Evolutionary conservation across 169 alveolate genomes (phyloP), one percentile per base, ranked within the genome.

Genomic region (Miamiensis avidus): DNA sequence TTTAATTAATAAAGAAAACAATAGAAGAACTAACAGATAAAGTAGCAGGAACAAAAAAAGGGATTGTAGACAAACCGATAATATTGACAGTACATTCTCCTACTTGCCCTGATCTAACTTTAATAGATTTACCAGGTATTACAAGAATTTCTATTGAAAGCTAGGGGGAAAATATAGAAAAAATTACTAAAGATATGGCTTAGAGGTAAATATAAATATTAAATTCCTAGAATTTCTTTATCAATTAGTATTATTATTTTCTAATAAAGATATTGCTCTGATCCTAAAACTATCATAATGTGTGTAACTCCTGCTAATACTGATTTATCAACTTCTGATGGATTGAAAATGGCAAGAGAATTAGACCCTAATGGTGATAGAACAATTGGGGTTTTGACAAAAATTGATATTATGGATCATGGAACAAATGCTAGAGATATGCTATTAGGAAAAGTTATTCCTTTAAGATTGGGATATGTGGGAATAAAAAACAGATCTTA

Each of bases 81-180:
- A 97, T 98, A 25, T 95, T 99, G 88, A 97, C 99, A 65, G 97
- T 99, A 30, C 98, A 96, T 90, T 98, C 99, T 65, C 95, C 98
- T 0, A 97, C 97, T 69, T 98, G 99, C 82, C 99, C 99, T 0
- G 99, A 99, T 89, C 93, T 99, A 79, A 98, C 99, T 0, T 93
- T 99, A 30, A 98, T 99, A 34, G 99, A 99, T 92, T 95, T 99
- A 75, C 99, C 99, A 28, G 99, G 99, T 74, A 98, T 99, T 75
- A 99, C 99, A 28, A 91, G 99, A 84, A 99, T 98, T 25, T 99
- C 99, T 28, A 83, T 98, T 31, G 95, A 96, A 79, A 99, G 99
- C 72, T 99, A 98, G 89, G 95, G 98, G 25, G 98, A 97, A 89
- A 98, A 98, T 82, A 98, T 99, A 72, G 99, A 98, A 88, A 92